Percentiles rank a stretch among this genome's conserved stretches.
phyloP scores from a whole-genome alignment of 1,284 basidiomycete genomes.

The Cutaneotrichosporon dermatis region DNA sequence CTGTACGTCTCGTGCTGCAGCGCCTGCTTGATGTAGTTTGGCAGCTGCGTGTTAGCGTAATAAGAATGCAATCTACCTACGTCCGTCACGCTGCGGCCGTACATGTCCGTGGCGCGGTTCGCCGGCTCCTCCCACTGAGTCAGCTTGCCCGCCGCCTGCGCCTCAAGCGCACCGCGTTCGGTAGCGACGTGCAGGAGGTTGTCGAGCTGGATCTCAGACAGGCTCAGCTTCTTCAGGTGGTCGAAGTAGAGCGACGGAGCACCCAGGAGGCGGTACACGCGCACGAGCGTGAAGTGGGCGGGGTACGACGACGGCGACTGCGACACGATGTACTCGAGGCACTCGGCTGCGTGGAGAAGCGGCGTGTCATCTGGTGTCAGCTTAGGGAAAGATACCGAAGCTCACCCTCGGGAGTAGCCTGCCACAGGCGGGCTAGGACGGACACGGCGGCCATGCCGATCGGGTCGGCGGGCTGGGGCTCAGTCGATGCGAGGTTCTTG shows the following conservation, averaged over 20 bases:
- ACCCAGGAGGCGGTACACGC: conserved; percentile 34
- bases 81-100: conserved; percentile 25
- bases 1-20: conserved; percentile 37
- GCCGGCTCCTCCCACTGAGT: conserved; percentile 19
- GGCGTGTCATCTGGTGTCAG: conserved; percentile 12
- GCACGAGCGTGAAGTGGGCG: conserved; percentile 31
- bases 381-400: neutral
- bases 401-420: neutral
- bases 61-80: conserved; percentile 17
- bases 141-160: neutral
- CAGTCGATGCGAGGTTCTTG: conserved; percentile 32
- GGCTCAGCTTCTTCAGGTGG: conserved; percentile 22
- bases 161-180: conserved; percentile 29
- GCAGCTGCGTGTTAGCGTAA: conserved; percentile 19
- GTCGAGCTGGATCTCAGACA: conserved; percentile 40
- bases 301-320: conserved; percentile 24
- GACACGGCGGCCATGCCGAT: conserved; percentile 31
- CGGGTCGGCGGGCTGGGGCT: conserved; percentile 37
- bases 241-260: conserved; percentile 20
- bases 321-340: conserved; percentile 23
- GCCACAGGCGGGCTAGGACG: conserved; percentile 25
- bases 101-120: conserved; percentile 30
- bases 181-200: conserved; percentile 31
- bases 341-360: conserved; percentile 22
- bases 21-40: conserved; percentile 38